These are phyloP conservation scores for Exserohilum rostratum DNA, from an alignment of 2,329 filamentous ascomycete species.

Conservation along the genomic window DNA sequence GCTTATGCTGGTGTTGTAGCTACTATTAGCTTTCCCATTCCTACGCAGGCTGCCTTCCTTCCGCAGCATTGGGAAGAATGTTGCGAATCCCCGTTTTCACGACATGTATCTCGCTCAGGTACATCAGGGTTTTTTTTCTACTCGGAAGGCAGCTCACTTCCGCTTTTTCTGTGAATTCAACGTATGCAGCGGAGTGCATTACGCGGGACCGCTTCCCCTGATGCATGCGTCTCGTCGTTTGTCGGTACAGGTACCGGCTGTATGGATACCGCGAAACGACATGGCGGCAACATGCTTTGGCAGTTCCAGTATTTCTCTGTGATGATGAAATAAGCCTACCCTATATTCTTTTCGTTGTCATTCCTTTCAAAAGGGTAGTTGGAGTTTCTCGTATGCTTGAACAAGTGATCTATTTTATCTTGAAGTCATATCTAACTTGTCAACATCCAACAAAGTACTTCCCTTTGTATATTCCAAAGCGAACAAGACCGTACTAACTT, in stretches of 20 bases:
- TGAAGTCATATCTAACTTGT: not conserved
- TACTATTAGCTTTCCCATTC: not conserved
- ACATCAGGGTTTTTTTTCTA: not conserved
- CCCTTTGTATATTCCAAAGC: no score
- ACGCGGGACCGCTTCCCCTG: not conserved
- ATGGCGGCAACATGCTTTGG: slow-evolving; percentile 9
- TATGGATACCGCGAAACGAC: not conserved
- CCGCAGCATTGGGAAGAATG: not conserved
- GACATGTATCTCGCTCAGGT: not conserved
- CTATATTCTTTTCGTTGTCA: no score
- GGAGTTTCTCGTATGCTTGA: not conserved
- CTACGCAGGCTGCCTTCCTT: slow-evolving; percentile 15
- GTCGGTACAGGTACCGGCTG: slow-evolving; percentile 9
- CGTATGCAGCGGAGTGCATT: not conserved
- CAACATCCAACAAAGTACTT: not conserved
- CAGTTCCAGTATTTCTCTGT: not conserved
- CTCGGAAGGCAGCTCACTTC: slow-evolving; percentile 6
- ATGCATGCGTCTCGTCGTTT: slow-evolving; percentile 12
- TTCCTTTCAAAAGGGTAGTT: not conserved
- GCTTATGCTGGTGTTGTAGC: slow-evolving; percentile 3
- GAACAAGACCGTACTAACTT: no score
- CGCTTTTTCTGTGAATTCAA: not conserved
- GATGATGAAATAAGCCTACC: not conserved
- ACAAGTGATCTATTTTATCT: not conserved
- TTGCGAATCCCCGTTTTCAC: not conserved